These are phyloP conservation scores for Candida dendrica DNA, from an alignment of 805 yeast genomes.

Conservation along the genomic window DNA sequence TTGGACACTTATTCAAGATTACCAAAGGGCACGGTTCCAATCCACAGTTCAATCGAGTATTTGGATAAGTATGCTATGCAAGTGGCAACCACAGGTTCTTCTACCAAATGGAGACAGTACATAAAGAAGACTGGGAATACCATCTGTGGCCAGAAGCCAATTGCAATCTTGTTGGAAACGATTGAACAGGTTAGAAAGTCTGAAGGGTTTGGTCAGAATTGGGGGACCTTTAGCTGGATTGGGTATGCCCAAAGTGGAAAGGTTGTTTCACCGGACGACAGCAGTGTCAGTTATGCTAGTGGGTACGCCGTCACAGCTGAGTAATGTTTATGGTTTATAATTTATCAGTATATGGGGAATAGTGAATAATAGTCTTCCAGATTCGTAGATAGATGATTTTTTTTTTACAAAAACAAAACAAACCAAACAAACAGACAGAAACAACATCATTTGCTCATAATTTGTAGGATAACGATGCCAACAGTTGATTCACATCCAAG, in stretches of 20 bases:
- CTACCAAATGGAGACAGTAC: slow-evolving; percentile 58
- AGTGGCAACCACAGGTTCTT: slow-evolving; percentile 48
- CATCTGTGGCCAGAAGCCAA: slow-evolving; percentile 87
- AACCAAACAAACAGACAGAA: not conserved
- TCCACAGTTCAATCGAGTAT: slow-evolving; percentile 65
- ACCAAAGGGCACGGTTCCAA: slow-evolving; percentile 29
- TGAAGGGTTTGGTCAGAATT: slow-evolving; percentile 9
- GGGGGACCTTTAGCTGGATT: slow-evolving; percentile 53
- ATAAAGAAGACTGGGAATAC: slow-evolving; percentile 73
- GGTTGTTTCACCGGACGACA: slow-evolving; percentile 43
- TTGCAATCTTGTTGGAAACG: slow-evolving; percentile 52
- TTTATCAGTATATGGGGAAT: too few relatives aligned
- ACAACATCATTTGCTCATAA: not conserved
- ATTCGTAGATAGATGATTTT: too few relatives aligned
- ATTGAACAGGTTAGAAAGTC: slow-evolving; percentile 31
- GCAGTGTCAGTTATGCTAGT: slow-evolving; percentile 89
- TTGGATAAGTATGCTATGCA: slow-evolving; percentile 70
- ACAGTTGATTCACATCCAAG: not conserved
- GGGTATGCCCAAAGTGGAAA: slow-evolving; percentile 73
- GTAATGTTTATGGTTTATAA: too few relatives aligned
- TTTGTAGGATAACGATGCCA: not conserved
- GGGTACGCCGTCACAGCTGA: slow-evolving; percentile 37
- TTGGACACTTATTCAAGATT: slow-evolving; percentile 4
- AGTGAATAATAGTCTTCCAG: too few relatives aligned
- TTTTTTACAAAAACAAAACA: not conserved